Evolutionary conservation across 495 filamentous ascomycete species (phyloP).

Genomic region (Daldinia childiae): DNA sequence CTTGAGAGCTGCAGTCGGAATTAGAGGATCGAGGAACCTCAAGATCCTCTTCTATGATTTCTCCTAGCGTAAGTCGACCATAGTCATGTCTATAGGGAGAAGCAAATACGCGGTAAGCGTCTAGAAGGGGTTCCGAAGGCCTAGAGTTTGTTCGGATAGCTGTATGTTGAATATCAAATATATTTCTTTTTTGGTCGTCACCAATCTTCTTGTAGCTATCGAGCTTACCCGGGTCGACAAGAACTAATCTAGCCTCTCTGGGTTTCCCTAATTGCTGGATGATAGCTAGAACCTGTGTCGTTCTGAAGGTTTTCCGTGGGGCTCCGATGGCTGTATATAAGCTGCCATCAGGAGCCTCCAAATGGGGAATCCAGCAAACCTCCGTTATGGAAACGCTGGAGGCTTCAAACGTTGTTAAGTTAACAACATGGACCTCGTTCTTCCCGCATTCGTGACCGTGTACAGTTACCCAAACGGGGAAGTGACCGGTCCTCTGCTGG

Average conservation of each 20-base stretch:
- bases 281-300: constrained; percentile 11
- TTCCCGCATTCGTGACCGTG: constrained; percentile 11
- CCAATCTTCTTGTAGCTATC: constrained; percentile 18
- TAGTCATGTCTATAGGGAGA: constrained; percentile 19
- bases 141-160: constrained; percentile 2
- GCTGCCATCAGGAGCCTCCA: constrained; percentile 31
- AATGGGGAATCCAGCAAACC: constrained; percentile 48
- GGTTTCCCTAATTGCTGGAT: constrained; percentile 29
- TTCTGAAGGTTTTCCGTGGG: constrained; percentile 22
- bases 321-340: constrained; percentile 48
- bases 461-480: constrained; percentile 40
- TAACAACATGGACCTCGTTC: constrained; percentile 39
- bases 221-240: constrained; percentile 16
- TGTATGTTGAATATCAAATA: constrained; percentile 37
- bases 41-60: constrained; percentile 17
- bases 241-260: constrained; percentile 12
- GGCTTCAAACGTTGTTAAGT: constrained; percentile 40
- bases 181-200: constrained; percentile 20
- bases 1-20: constrained; percentile 15
- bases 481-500: neutral
- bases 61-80: constrained; percentile 19
- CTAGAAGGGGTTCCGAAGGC: constrained; percentile 5
- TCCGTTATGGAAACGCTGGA: constrained; percentile 29
- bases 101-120: constrained; percentile 17
- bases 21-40: constrained; percentile 5